phyloP scores from a whole-genome alignment of 208 protist genomes.

The Leptomonas pyrrhocoris region DNA sequence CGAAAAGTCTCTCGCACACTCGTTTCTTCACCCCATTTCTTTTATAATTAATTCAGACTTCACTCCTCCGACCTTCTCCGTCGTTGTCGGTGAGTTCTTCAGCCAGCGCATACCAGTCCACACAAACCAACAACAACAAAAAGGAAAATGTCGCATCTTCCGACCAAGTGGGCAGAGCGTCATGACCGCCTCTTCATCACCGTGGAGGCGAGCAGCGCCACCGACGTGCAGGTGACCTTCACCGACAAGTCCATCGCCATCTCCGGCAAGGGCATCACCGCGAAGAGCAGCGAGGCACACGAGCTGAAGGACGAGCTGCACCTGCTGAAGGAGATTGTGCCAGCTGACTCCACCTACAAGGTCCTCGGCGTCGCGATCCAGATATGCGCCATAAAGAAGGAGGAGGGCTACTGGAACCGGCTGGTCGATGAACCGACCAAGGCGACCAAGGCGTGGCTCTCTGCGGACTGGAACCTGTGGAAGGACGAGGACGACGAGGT shows the following conservation, averaged over 20 bases:
- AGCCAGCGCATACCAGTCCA: slow-evolving; percentile 1
- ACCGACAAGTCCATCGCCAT: slow-evolving; percentile 77
- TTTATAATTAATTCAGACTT: neutral
- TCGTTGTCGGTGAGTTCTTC: no score
- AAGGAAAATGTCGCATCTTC: slow-evolving; percentile 77
- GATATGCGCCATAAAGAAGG: slow-evolving; percentile 90
- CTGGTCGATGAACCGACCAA: slow-evolving; percentile 75
- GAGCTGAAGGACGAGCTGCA: slow-evolving; percentile 70
- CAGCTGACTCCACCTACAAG: slow-evolving; percentile 84
- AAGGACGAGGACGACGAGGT: slow-evolving; percentile 92
- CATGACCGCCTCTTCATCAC: slow-evolving; percentile 89
- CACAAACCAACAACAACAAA: slow-evolving; percentile 6
- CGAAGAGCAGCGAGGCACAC: slow-evolving; percentile 61
- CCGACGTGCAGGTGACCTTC: slow-evolving; percentile 79
- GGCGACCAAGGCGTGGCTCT: slow-evolving; percentile 84
- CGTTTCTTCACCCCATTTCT: neutral
- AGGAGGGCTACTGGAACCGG: slow-evolving; percentile 86
- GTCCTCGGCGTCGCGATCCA: slow-evolving; percentile 84
- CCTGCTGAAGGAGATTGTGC: slow-evolving; percentile 84
- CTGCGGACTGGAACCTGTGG: slow-evolving; percentile 92
- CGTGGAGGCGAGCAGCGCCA: slow-evolving; percentile 72
- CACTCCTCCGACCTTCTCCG: no score
- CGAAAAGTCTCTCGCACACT: no score
- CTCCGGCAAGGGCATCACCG: slow-evolving; percentile 74
- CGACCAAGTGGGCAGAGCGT: slow-evolving; percentile 91